These are phyloP conservation scores for Saccharata proteae DNA, from an alignment of 2,329 filamentous ascomycete genomes.

Conservation along the genomic window DNA sequence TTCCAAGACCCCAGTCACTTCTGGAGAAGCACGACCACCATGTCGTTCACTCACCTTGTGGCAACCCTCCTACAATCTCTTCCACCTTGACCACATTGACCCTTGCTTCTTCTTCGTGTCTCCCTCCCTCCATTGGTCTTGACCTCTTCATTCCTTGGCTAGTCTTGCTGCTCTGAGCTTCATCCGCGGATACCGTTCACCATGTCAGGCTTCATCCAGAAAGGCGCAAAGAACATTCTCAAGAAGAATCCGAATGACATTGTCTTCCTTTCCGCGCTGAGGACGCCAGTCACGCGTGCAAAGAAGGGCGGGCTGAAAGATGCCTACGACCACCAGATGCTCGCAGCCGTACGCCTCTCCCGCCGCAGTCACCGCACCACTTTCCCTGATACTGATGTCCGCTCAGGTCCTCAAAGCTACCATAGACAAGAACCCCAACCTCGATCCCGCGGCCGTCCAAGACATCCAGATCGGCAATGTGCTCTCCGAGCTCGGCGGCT, in stretches of 20 bases:
- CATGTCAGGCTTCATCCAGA: slow-evolving; percentile 36
- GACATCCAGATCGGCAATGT: slow-evolving; percentile 84
- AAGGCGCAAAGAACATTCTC: slow-evolving; percentile 64
- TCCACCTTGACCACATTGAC: no score
- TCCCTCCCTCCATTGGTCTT: no score
- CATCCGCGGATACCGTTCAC: not conserved
- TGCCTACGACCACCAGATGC: slow-evolving; percentile 81
- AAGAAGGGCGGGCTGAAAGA: slow-evolving; percentile 77
- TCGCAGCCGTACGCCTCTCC: slow-evolving; percentile 42
- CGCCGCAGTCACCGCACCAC: not conserved
- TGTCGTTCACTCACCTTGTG: no score
- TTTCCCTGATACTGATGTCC: slow-evolving; percentile 27
- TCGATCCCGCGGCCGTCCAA: slow-evolving; percentile 57
- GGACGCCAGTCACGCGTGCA: slow-evolving; percentile 73
- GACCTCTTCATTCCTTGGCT: no score
- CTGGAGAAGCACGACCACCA: no score
- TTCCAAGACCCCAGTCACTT: no score
- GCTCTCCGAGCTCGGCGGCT: slow-evolving; percentile 78
- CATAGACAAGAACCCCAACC: slow-evolving; percentile 57
- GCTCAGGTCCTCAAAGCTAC: slow-evolving; percentile 50
- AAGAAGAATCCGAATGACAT: slow-evolving; percentile 68
- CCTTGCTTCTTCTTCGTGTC: no score
- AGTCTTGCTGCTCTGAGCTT: no score
- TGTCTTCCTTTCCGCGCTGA: slow-evolving; percentile 80
- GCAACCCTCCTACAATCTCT: no score